Evolutionary conservation across 225 moss, liverwort and hornwort genomes (phyloP).

Genomic region (Physcomitrium patens): DNA sequence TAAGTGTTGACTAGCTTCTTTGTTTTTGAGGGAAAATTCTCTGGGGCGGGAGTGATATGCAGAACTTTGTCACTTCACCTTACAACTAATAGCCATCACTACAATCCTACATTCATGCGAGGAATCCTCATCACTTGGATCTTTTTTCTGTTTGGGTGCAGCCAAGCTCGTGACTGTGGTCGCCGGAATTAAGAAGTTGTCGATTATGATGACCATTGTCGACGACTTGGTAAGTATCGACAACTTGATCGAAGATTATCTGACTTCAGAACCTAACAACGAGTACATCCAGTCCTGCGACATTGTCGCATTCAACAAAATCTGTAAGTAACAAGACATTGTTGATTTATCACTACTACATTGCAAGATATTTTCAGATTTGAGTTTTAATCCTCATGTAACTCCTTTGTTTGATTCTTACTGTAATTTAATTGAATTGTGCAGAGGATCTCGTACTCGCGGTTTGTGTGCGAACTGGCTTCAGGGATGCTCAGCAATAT

Average conservation of each 20-base stretch:
- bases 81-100: too few relatives aligned
- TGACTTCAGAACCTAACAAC: conserved; percentile 57
- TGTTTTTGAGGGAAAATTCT: background rate
- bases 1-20: conserved; percentile 5
- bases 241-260: conserved; percentile 61
- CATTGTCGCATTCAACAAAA: conserved; percentile 46
- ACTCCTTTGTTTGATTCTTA: too few relatives aligned
- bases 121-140: too few relatives aligned
- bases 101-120: too few relatives aligned
- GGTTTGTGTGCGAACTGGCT: too few relatives aligned
- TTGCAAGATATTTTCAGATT: too few relatives aligned
- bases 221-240: conserved; percentile 72
- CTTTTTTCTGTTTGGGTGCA: conserved; percentile 20
- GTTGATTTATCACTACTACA: too few relatives aligned
- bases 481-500: too few relatives aligned
- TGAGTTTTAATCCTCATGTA: too few relatives aligned
- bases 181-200: conserved; percentile 74
- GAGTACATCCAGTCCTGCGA: conserved; percentile 71
- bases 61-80: too few relatives aligned
- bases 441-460: too few relatives aligned
- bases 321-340: conserved; percentile 42
- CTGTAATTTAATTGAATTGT: too few relatives aligned
- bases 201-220: conserved; percentile 72
- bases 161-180: conserved; percentile 69
- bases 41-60: background rate